Evolutionary conservation across 2,329 filamentous ascomycete genomes (phyloP), one percentile per base, ranked within the genome.

Genomic region (Trichoderma gracile): DNA sequence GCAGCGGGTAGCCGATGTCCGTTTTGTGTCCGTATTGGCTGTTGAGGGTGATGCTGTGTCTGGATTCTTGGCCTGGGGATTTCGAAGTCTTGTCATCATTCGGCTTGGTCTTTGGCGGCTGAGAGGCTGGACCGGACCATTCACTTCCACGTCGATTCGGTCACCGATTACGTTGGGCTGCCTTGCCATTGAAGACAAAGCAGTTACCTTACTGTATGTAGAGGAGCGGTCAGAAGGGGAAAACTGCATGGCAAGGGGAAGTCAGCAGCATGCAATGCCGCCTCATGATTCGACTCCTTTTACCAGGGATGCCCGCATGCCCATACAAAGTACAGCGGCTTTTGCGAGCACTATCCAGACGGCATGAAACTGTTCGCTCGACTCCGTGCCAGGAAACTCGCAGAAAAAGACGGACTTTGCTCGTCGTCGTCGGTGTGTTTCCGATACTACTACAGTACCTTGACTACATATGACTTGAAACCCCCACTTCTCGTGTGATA

Each of bases 71-170:
- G n/a, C n/a, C n/a, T n/a, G n/a, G n/a, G n/a, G n/a, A n/a, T n/a
- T n/a, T n/a, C 40, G 33, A 38, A 14, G 33, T 14, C 33, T 30
- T 38, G 10, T 38, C 9, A 38, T 47, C 15, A 27, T 33, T 21
- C 30, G 47, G 57, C 17, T 30, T 47, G 25, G 10, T 43, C 17
- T 40, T 63, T 55, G 60, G 60, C 60, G 60, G 52, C 52, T 63
- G 43, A 56, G 60, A 63, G 60, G 60, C 60, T 63, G 52, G 27
- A n/a, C n/a, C n/a, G n/a, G n/a, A n/a, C n/a, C n/a, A n/a, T n/a
- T n/a, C n/a, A n/a, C n/a, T n/a, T n/a, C n/a, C n/a, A n/a, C n/a
- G 56, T 56, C 42, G 60, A 53, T 12, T 57, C 4, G 52, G 33
- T 27, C 45, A 21, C 23, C 15, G 25, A n/a, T n/a, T n/a, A n/a